Conservation (phyloP, 768 basidiomycete species). For the Tulasnella sp. region DNA sequence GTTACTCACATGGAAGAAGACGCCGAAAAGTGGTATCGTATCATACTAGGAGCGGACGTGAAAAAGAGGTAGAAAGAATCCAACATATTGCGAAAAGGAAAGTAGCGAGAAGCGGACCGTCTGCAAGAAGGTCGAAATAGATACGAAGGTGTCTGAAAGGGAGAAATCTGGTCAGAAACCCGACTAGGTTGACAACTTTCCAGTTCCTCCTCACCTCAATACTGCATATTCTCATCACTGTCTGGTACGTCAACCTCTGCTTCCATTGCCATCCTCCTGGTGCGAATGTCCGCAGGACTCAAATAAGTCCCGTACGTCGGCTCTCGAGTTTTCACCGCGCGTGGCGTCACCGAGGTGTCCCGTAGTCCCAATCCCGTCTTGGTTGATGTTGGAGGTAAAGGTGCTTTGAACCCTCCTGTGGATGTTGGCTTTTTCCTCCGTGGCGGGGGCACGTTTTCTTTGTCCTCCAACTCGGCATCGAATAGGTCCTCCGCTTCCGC, state of each 20-base stretch:
- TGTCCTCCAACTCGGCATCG: slow-evolving; percentile 18
- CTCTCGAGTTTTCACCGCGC: slow-evolving; percentile 14
- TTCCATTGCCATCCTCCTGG: slow-evolving; percentile 18
- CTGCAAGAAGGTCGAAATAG: neutral
- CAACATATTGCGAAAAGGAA: neutral
- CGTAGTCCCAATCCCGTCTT: neutral
- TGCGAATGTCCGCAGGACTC: neutral
- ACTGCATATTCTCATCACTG: slow-evolving; percentile 7
- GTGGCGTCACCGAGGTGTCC: slow-evolving; percentile 17
- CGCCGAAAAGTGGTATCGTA: slow-evolving; percentile 4
- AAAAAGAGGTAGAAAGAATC: neutral
- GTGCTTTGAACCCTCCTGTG: neutral
- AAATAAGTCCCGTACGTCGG: slow-evolving; percentile 1
- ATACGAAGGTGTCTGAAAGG: neutral
- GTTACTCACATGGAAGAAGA: slow-evolving; percentile 8
- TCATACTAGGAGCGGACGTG: neutral
- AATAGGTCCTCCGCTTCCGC: slow-evolving; percentile 14
- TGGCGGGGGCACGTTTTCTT: slow-evolving; percentile 25
- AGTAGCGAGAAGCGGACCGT: neutral
- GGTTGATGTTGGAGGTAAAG: neutral
- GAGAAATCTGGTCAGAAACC: neutral
- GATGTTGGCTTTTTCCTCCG: neutral
- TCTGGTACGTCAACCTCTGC: slow-evolving; percentile 27
- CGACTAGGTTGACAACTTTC: neutral
- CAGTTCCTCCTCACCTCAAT: neutral